Evolutionary conservation across 2,329 filamentous ascomycete genomes (phyloP), one percentile per base, ranked within the genome.

Genomic region (Diaporthe longicolla): DNA sequence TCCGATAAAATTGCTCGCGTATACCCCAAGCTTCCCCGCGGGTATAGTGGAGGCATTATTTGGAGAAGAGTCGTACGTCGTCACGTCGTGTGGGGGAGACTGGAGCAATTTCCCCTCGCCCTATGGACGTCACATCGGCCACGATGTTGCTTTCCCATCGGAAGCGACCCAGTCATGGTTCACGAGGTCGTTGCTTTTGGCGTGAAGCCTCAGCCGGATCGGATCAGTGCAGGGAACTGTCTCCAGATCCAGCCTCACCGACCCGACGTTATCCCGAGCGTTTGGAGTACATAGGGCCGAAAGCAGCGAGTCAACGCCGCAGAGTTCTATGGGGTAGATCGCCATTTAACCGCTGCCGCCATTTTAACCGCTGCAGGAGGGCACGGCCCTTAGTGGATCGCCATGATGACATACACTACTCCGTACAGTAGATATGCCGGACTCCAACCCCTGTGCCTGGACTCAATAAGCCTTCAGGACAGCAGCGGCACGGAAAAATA

Each of bases 301-400:
- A 48, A 52, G 37, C 63, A 50, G 29, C 63, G 29, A 66, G 45
- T 52, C 63, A 52, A 52, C 29, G 24, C 17, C 45, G 29, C 48
- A 17, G 21, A 13, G 21, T 13, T 6, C 7, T 11, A 66, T 50
- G 43, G 63, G 63, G 63, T 6, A 66, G 48, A 68, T 68, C 45
- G 45, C 63, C 45, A 52, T 68, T 68, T 68, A 68, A 52, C 63
- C 63, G 63, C 63, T 45, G 63, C 48, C 63, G 63, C 63, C 63
- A 40, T 54, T 68, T 68, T 68, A 68, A 21, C 63, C 63, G 63
- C 63, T 68, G 63, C 63, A 54, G 4, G 6, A 40, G 32, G 32
- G 45, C 63, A 37, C 63, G 48, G 63, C 48, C 45, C 63, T 37
- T 2, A 13, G 48, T n/a, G 32, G 32, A 13, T 68, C 63, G 13